Conservation (phyloP, 108 stramenopile species). For the Fragilaria crotonensis region DNA sequence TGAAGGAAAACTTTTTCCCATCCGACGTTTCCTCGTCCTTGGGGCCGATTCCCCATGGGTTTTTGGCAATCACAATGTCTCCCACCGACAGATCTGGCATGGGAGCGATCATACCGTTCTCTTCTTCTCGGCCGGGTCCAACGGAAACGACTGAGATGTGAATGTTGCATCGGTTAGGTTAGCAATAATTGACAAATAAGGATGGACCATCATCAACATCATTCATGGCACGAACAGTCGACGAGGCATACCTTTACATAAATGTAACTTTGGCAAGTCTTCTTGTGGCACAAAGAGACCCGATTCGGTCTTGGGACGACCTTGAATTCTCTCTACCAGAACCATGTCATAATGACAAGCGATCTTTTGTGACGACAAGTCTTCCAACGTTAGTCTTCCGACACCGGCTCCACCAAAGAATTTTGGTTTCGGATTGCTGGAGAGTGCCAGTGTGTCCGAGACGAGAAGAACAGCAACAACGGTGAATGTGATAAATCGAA, state of each 20-base stretch:
- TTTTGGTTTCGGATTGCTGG: constrained; percentile 28
- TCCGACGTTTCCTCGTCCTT: constrained; percentile 83
- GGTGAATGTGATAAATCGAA: not conserved
- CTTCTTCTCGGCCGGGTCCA: constrained; percentile 79
- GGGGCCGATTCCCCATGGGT: constrained; percentile 92
- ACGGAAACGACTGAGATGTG: constrained; percentile 71
- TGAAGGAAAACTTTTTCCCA: constrained; percentile 83
- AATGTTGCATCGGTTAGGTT: too few species aligned
- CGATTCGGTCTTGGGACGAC: constrained; percentile 45
- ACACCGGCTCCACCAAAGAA: constrained; percentile 69
- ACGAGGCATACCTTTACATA: too few species aligned
- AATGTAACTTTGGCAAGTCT: constrained; percentile 75
- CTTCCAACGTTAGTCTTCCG: constrained; percentile 55
- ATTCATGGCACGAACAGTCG: not conserved
- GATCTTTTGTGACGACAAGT: constrained; percentile 20
- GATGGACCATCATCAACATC: not conserved
- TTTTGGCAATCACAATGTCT: constrained; percentile 74
- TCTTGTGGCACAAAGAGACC: constrained; percentile 73
- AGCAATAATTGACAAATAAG: too few species aligned
- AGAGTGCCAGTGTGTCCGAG: constrained; percentile 22
- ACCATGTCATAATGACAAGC: constrained; percentile 81
- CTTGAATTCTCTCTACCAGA: constrained; percentile 80
- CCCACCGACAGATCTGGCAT: constrained; percentile 74
- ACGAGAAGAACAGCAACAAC: not conserved
- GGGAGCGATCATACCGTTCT: constrained; percentile 70